Evolutionary conservation across 1,139 yeast species (phyloP).

Genomic region (Keqinozyma sinolaborantium): DNA sequence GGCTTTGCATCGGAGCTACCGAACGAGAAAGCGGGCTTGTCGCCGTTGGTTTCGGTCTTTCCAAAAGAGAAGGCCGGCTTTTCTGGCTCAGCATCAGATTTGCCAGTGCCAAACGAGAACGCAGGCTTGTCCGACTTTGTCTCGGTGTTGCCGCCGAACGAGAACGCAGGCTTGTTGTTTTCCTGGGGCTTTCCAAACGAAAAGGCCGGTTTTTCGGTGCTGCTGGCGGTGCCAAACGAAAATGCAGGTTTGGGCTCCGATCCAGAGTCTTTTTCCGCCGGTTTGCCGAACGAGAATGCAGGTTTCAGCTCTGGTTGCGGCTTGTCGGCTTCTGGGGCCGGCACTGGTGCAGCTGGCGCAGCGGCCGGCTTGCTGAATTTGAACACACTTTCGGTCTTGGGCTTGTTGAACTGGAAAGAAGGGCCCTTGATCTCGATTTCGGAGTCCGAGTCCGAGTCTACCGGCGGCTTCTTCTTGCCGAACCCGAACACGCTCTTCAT

Average conservation of each 20-base stretch:
- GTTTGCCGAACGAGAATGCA: conserved; percentile 12
- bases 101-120: conserved; percentile 13
- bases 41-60: conserved; percentile 3
- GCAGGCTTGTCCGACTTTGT: conserved; percentile 8
- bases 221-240: conserved; percentile 14
- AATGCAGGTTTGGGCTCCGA: conserved; percentile 13
- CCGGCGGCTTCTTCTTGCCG: conserved; percentile 30
- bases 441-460: conserved; percentile 34
- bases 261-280: conserved; percentile 2
- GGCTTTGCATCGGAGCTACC: conserved; percentile 6
- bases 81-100: conserved; percentile 3
- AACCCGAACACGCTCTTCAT: conserved; percentile 59
- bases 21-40: conserved; percentile 18
- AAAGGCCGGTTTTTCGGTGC: conserved; percentile 10
- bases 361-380: conserved; percentile 24
- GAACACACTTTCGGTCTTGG: conserved; percentile 47
- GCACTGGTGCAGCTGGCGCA: conserved; percentile 1
- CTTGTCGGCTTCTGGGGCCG: conserved; percentile 5
- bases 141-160: conserved; percentile 7
- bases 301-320: conserved; percentile 6
- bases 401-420: conserved; percentile 49
- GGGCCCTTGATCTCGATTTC: conserved; percentile 67
- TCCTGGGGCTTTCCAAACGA: conserved; percentile 10
- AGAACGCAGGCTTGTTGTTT: conserved; percentile 15
- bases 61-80: conserved; percentile 29